Percentiles rank a stretch among this genome's conserved stretches.
Conservation (phyloP, 192 early-diverging fungal genomes). For the Gigaspora rosea region DNA sequence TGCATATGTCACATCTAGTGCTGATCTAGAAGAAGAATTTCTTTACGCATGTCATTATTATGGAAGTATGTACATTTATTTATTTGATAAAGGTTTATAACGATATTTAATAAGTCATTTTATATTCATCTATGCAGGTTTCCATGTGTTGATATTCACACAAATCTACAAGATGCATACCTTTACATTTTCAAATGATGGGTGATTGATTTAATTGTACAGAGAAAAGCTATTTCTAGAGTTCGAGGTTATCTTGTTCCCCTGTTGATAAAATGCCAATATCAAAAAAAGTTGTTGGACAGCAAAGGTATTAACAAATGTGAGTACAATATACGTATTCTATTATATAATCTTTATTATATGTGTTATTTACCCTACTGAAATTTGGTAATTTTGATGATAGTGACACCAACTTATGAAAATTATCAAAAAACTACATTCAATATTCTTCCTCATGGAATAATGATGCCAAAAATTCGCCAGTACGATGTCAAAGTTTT, state of each 20-base stretch:
- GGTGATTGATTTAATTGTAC: slow-evolving; percentile 78
- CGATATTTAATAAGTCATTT: too few relatives aligned
- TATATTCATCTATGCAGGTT: slow-evolving; percentile 71
- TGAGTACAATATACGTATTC: too few relatives aligned
- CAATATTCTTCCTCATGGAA: slow-evolving; percentile 40
- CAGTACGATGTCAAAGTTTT: slow-evolving; percentile 57
- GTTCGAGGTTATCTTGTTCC: slow-evolving; percentile 85
- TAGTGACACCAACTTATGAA: slow-evolving; percentile 38
- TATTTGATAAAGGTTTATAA: too few relatives aligned
- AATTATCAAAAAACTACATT: slow-evolving; percentile 41
- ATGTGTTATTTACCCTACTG: too few relatives aligned
- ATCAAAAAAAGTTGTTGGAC: too few relatives aligned
- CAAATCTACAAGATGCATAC: slow-evolving; percentile 87
- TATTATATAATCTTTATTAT: too few relatives aligned
- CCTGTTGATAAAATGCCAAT: too few relatives aligned
- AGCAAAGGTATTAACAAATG: too few relatives aligned
- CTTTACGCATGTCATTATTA: too few relatives aligned
- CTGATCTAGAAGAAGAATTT: slow-evolving; percentile 56
- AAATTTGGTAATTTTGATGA: too few relatives aligned
- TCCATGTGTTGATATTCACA: slow-evolving; percentile 75
- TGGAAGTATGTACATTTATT: slow-evolving; percentile 57
- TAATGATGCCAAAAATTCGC: slow-evolving; percentile 48
- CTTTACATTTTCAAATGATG: slow-evolving; percentile 92
- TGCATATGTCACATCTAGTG: slow-evolving; percentile 38
- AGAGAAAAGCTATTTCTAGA: slow-evolving; percentile 68